Evolutionary conservation across 495 filamentous ascomycete genomes (phyloP), one percentile per base, ranked within the genome.

Genomic region (Tetracladium setigerum): DNA sequence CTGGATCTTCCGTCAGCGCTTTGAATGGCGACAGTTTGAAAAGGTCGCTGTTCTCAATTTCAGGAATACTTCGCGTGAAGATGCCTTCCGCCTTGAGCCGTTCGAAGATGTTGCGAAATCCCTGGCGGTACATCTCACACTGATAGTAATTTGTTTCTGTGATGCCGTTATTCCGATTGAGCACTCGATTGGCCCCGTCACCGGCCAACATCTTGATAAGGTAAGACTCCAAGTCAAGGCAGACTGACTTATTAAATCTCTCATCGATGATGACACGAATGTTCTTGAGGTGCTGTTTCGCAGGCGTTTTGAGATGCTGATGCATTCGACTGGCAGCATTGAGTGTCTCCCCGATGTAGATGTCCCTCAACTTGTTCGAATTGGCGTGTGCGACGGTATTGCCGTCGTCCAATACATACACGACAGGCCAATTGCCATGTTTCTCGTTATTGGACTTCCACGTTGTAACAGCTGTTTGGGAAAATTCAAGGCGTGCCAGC

Each of bases 91-190:
- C 22, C 14, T 44, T 44, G 27, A 44, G 22, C 33, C 16, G 41
- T 44, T 44, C 41, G 41, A 44, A 44, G 22, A 44, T 44, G 33
- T 31, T 31, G 22, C 41, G 41, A 30, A 44, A 44, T 4, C 14
- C 22, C 22, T 44, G 22, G 27, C 41, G 41, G 33, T 44, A 44
- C 41, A 44, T 30, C 41, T 44, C 41, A n/a, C 41, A 30, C 16
- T 44, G 41, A 14, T 44, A 44, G 30, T 44, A 44, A 31, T 44
- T 44, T 19, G 41, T 31, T 14, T 44, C 41, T n/a, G 41, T 44
- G 41, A 44, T 44, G 22, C 41, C 41, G 30, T 44, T 44, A 44
- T 44, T 44, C 33, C 41, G 41, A 22, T 44, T 44, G 41, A 44
- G 41, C 18, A 44, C 41, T 14, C 41, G 41, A 33, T 44, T 44